Percentiles rank a stretch among this genome's conserved stretches.
Evolutionary conservation across 2,329 filamentous ascomycete genomes (phyloP).

Genomic region (Cladosporium sp.): DNA sequence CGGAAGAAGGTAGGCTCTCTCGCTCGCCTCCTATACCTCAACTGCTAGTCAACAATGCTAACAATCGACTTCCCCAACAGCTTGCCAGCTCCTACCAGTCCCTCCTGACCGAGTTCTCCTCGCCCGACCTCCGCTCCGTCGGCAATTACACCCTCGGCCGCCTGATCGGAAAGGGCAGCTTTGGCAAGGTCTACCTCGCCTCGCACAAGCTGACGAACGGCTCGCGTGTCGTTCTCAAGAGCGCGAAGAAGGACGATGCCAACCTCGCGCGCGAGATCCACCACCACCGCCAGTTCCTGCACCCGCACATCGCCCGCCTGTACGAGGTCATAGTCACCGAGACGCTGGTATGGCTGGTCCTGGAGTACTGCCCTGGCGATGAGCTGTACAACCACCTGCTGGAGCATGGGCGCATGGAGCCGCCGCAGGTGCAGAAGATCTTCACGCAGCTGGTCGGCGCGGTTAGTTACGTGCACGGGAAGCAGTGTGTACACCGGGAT

Average conservation of each 20-base stretch:
- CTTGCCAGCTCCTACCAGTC: slow-evolving; percentile 97
- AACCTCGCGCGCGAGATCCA: slow-evolving; percentile 98
- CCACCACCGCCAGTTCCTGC: slow-evolving; percentile 95
- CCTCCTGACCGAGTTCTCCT: slow-evolving; percentile 93
- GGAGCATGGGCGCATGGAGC: slow-evolving; percentile 75
- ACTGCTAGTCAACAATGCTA: slow-evolving; percentile 1
- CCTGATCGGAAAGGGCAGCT: slow-evolving; percentile 94
- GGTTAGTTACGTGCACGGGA: slow-evolving; percentile 90
- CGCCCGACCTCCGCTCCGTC: slow-evolving; percentile 83
- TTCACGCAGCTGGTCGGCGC: slow-evolving; percentile 95
- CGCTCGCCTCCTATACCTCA: neutral
- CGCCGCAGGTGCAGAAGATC: slow-evolving; percentile 87
- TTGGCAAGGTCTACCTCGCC: slow-evolving; percentile 96
- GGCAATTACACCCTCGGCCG: slow-evolving; percentile 92
- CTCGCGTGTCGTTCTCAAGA: slow-evolving; percentile 98
- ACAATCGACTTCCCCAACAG: slow-evolving; percentile 44
- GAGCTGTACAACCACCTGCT: slow-evolving; percentile 97
- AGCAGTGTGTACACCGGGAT: slow-evolving; percentile 94
- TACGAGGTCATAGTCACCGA: slow-evolving; percentile 99
- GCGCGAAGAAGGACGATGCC: slow-evolving; percentile 89
- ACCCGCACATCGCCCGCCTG: slow-evolving; percentile 91
- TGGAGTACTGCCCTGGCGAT: slow-evolving; percentile 96
- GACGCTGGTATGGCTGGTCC: slow-evolving; percentile 86
- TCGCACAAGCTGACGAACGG: slow-evolving; percentile 97
- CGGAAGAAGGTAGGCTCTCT: slow-evolving; percentile 29